Percentiles rank a stretch among this genome's conserved stretches.
These are phyloP conservation scores for Cordyceps javanica DNA, from an alignment of 2,329 filamentous ascomycete species.

Conservation along the genomic window DNA sequence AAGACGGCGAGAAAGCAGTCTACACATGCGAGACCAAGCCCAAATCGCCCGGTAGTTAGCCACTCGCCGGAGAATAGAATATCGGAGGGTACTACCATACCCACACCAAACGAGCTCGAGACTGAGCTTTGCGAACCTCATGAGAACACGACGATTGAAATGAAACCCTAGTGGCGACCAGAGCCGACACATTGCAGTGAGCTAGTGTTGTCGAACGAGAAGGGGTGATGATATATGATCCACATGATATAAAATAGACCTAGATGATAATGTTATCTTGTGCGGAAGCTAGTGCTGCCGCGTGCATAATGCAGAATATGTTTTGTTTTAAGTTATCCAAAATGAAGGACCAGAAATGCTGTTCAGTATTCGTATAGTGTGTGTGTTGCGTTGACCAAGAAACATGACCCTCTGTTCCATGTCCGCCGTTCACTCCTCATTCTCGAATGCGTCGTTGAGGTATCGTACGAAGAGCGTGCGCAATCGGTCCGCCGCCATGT, in stretches of 20 bases:
- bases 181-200: not conserved
- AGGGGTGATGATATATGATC: not conserved
- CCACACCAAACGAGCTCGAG: not conserved
- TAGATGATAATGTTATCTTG: not conserved
- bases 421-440: conserved; percentile 37
- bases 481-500: conserved; percentile 48
- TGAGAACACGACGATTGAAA: not conserved
- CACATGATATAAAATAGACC: not conserved
- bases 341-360: not conserved
- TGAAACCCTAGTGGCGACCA: not conserved
- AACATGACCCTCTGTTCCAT: not conserved
- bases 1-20: not conserved
- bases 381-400: not conserved
- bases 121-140: not conserved
- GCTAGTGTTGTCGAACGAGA: not conserved
- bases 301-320: not conserved
- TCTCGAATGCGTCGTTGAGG: conserved; percentile 59
- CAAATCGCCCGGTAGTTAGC: too few relatives aligned
- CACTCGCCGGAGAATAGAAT: not conserved
- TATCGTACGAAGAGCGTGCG: conserved; percentile 60
- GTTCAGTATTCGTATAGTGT: not conserved
- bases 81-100: not conserved
- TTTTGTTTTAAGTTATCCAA: not conserved
- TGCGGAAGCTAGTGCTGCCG: not conserved
- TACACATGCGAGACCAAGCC: not conserved